Conservation (phyloP, 345 rosid genomes). For the Boechera divaricarpa region DNA sequence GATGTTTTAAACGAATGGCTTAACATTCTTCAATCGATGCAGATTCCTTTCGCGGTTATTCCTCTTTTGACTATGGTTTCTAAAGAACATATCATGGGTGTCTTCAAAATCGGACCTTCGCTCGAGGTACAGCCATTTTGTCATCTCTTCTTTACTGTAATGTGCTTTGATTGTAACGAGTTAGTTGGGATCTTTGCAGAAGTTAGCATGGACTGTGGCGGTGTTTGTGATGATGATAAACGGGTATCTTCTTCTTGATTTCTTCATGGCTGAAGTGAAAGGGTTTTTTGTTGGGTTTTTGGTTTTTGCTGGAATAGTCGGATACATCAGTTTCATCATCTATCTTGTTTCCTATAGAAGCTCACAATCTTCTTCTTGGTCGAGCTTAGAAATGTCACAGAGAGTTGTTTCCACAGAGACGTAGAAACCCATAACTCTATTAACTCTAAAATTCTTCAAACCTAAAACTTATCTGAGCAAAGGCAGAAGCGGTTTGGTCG, state of each 20-base stretch:
- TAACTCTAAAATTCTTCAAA: not conserved
- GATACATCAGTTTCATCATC: constrained; percentile 65
- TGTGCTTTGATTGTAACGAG: constrained; percentile 19
- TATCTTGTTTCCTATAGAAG: constrained; percentile 62
- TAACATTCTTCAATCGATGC: constrained; percentile 91
- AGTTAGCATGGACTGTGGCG: constrained; percentile 90
- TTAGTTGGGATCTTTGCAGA: constrained; percentile 48
- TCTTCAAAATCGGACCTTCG: constrained; percentile 70
- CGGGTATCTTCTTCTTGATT: constrained; percentile 79
- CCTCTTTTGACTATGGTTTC: constrained; percentile 92
- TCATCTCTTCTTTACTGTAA: not conserved
- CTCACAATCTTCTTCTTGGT: constrained; percentile 53
- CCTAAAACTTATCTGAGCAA: constrained; percentile 15
- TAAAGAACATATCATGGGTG: constrained; percentile 85
- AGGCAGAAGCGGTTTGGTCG: constrained; percentile 6
- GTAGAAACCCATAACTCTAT: not conserved
- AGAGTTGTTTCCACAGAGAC: constrained; percentile 47
- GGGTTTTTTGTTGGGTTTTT: constrained; percentile 60
- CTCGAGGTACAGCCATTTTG: constrained; percentile 59
- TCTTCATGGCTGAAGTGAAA: constrained; percentile 66
- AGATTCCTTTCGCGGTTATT: constrained; percentile 90
- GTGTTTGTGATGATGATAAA: constrained; percentile 78
- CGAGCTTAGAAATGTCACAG: constrained; percentile 55
- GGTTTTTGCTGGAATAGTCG: constrained; percentile 54
- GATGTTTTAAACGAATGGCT: constrained; percentile 92